Conservation (phyloP, 73 alveolate species). For the Paraurostyla sp. region DNA sequence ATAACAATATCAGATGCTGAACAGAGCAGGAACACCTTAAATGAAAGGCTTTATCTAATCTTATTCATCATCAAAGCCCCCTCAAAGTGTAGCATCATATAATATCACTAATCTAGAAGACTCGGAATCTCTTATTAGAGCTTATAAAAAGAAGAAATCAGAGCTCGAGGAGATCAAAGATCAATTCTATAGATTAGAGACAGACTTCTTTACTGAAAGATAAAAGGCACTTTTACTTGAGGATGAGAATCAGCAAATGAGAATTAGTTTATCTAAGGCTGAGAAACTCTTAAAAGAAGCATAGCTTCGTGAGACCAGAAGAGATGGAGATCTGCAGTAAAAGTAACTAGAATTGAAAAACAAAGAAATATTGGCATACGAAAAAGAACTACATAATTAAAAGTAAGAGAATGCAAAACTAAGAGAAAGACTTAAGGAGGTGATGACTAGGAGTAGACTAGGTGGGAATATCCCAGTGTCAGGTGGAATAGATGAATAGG, state of each 20-base stretch:
- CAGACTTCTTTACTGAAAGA: constrained; percentile 48
- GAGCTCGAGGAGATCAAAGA: constrained; percentile 59
- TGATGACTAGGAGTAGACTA: constrained; percentile 26
- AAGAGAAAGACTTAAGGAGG: constrained; percentile 54
- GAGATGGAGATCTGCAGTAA: constrained; percentile 1
- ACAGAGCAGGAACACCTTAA: constrained; percentile 35
- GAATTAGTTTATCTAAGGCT: neutral
- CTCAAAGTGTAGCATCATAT: constrained; percentile 63
- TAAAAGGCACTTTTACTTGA: constrained; percentile 29
- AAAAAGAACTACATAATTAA: neutral
- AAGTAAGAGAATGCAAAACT: constrained; percentile 49
- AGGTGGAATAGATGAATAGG: neutral
- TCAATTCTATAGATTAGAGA: constrained; percentile 13
- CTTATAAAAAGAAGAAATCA: constrained; percentile 63
- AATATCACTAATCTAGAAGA: constrained; percentile 61
- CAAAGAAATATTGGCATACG: neutral
- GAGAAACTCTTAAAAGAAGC: constrained; percentile 32
- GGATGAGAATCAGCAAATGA: constrained; percentile 21
- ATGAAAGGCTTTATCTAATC: constrained; percentile 22
- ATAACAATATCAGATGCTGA: neutral
- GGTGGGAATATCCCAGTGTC: neutral
- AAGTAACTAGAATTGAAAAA: constrained; percentile 18
- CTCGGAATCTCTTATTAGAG: constrained; percentile 52
- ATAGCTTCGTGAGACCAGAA: constrained; percentile 12
- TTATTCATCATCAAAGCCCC: constrained; percentile 54